phyloP scores from a whole-genome alignment of 768 basidiomycete genomes.

The Leucosporidium creatinivorum region DNA sequence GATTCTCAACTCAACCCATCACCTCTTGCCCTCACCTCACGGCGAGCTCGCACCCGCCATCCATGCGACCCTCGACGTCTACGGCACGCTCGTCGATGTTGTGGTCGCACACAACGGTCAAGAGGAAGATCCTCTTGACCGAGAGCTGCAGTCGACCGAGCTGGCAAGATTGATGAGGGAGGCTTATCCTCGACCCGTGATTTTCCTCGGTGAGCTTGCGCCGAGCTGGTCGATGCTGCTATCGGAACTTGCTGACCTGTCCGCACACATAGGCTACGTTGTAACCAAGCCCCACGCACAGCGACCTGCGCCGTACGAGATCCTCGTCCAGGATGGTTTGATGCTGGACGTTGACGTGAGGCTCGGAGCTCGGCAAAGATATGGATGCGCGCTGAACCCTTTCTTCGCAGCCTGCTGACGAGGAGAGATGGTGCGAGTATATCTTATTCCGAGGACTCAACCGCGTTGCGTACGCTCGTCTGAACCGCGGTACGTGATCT shows the following conservation, averaged over 20 bases:
- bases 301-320: conserved; percentile 66
- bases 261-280: conserved; percentile 48
- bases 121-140: conserved; percentile 83
- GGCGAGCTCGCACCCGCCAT: conserved; percentile 34
- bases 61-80: conserved; percentile 38
- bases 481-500: conserved; percentile 39
- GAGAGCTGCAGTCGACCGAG: conserved; percentile 73
- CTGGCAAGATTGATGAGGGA: conserved; percentile 70
- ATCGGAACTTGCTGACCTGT: neutral
- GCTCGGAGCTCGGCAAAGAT: neutral
- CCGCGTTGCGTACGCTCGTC: conserved; percentile 55
- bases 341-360: conserved; percentile 66
- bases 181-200: conserved; percentile 34
- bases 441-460: conserved; percentile 69
- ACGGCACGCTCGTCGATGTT: conserved; percentile 68
- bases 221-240: neutral
- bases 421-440: conserved; percentile 67
- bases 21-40: conserved; percentile 72
- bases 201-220: conserved; percentile 55
- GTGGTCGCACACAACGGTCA: conserved; percentile 90
- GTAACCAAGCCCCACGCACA: conserved; percentile 60
- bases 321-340: conserved; percentile 65
- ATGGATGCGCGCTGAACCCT: too few relatives aligned
- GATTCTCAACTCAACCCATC: conserved; percentile 75
- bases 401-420: conserved; percentile 24